Conservation (phyloP, 176 grass and related monocot genomes). For the Avena eriantha region DNA sequence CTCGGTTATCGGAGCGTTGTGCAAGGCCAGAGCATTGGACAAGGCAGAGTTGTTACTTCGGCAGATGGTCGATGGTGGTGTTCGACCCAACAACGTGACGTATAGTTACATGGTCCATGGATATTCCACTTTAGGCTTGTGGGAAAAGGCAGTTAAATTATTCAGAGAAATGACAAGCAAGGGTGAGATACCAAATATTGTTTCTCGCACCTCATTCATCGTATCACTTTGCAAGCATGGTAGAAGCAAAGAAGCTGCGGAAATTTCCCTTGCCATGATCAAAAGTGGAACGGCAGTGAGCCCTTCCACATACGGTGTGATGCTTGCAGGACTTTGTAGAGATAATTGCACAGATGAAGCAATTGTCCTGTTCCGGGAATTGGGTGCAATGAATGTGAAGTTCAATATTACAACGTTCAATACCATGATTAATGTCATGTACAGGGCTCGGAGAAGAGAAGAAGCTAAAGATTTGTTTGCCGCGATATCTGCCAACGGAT, state of each 20-base stretch:
- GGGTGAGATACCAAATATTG: neutral
- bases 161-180: neutral
- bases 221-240: neutral
- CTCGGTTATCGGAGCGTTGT: neutral
- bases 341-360: neutral
- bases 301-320: neutral
- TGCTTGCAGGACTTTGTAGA: neutral
- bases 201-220: neutral
- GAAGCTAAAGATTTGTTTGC: slow-evolving; percentile 2
- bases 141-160: neutral
- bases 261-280: neutral
- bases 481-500: slow-evolving; percentile 6
- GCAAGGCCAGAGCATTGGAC: neutral
- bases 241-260: neutral
- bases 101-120: neutral
- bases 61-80: neutral
- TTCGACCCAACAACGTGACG: neutral
- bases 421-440: neutral
- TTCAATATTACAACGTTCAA: neutral
- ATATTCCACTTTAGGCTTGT: neutral
- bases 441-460: neutral
- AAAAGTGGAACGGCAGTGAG: neutral
- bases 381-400: neutral
- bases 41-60: neutral
- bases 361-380: neutral